Base-by-base conservation (phyloP, 2,329 filamentous ascomycete species). In the Botrytis elliptica region DNA sequence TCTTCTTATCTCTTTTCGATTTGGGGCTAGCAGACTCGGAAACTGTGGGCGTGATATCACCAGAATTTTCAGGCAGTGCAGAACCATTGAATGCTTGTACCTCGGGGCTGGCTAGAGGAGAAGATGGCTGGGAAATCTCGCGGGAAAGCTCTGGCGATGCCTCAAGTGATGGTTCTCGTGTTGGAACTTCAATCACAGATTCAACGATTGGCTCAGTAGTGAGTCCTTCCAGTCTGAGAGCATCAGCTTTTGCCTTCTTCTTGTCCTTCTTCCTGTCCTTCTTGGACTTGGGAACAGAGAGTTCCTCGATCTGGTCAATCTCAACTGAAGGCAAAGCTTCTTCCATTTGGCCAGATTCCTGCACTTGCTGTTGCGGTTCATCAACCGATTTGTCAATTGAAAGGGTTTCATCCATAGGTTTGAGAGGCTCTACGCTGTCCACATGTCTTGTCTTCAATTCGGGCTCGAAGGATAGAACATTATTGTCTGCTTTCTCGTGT, bases 211-310 rank as follows among this genome's bases (percentile, higher is more conserved):
- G 44, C 10, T 64, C 59, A 12, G 33, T 36, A 22, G 16, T 22
- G n/a, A 71, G 44, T 52, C 33, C 25, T 22, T 52, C 14, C 42
- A 38, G 12, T 25, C 62, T 22, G 46, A 42, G n/a, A 40, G 22
- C 22, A 6, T 44, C 22, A 70, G 60, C 20, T 36, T 55, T 55
- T 46, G 59, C 70, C 29, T 63, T 52, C 36, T 66, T 42, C 20
- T 42, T 20, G 16, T 71, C 70, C 20, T 46, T 78, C 71, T 77
- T 78, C 75, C 75, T 77, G 33, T 76, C 70, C 42, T 76, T 77
- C 68, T 77, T 77, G 33, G 75, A 77, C 42, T 72, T 75, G 9
- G 70, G 44, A 6, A 68, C 29, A 25, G 70, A 73, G 44, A 73
- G 72, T 29, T 73, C 73, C 59, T 75, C 63, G n/a, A 67, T 69